Evolutionary conservation across 176 grass and related monocot genomes (phyloP).

Genomic region (Carex cristatella): DNA sequence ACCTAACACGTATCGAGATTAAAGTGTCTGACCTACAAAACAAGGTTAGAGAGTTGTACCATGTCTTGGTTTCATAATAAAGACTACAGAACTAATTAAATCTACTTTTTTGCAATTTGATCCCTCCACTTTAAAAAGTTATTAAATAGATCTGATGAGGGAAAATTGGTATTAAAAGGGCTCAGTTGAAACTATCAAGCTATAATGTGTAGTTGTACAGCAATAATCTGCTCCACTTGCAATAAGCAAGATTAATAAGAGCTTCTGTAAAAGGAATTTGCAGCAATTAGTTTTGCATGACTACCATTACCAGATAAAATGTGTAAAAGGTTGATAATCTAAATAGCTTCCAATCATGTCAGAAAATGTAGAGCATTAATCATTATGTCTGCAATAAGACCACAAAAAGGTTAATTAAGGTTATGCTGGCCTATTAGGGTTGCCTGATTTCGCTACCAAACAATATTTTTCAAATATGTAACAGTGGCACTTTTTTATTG

Average conservation of each 20-base stretch:
- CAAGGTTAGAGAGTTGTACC: slow-evolving; percentile 45
- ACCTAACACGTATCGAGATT: slow-evolving; percentile 50
- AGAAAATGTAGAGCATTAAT: not conserved
- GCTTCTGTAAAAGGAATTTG: not conserved
- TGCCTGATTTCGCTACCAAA: not conserved
- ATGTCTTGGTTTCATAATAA: not conserved
- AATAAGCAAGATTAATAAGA: not conserved
- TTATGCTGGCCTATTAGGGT: not conserved
- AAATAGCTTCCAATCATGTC: not conserved
- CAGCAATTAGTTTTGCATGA: not conserved
- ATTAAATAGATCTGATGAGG: not conserved
- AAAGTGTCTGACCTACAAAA: slow-evolving; percentile 75
- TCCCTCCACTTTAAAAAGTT: not conserved
- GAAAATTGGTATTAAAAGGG: not conserved
- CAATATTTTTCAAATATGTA: not conserved
- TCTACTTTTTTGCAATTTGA: not conserved
- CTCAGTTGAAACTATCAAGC: not conserved
- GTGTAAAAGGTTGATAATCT: not conserved
- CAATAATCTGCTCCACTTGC: not conserved
- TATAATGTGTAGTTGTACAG: not conserved
- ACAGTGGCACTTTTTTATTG: not conserved
- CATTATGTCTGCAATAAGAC: not conserved
- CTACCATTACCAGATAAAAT: not conserved
- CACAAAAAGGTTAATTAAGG: not conserved
- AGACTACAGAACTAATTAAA: not conserved